Evolutionary conservation across 2,329 filamentous ascomycete genomes (phyloP).

Genomic region (Chaetothyriales sp.): DNA sequence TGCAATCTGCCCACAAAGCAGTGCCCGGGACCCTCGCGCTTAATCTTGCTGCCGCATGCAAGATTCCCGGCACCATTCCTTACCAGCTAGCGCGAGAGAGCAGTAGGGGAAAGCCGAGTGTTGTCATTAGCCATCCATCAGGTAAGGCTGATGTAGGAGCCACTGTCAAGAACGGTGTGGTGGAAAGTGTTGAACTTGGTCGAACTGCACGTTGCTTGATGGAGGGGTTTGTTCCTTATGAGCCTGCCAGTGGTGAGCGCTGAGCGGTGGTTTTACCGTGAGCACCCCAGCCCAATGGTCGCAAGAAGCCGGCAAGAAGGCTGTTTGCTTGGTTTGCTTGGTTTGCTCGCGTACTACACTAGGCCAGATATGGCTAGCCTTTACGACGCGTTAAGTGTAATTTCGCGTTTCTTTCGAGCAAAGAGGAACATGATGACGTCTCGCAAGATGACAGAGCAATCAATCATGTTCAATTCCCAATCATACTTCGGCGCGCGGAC

Average conservation of each 20-base stretch:
- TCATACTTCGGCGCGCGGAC: too few relatives aligned
- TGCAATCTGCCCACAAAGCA: slow-evolving; percentile 42
- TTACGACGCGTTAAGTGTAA: too few relatives aligned
- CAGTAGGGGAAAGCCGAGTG: slow-evolving; percentile 3
- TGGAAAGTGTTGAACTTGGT: slow-evolving; percentile 10
- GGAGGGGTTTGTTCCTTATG: slow-evolving; percentile 9
- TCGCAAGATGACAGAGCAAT: too few relatives aligned
- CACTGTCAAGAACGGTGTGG: slow-evolving; percentile 4
- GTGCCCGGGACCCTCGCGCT: slow-evolving; percentile 42
- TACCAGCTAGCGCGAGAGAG: slow-evolving; percentile 17
- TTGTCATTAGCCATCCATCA: slow-evolving; percentile 32
- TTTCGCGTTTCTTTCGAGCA: too few relatives aligned
- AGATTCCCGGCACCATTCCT: slow-evolving; percentile 29
- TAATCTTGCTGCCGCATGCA: slow-evolving; percentile 34
- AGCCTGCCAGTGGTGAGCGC: too few relatives aligned
- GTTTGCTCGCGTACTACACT: too few relatives aligned
- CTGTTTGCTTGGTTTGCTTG: too few relatives aligned
- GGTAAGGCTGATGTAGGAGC: slow-evolving; percentile 21
- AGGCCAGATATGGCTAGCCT: too few relatives aligned
- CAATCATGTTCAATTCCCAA: too few relatives aligned
- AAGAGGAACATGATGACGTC: too few relatives aligned
- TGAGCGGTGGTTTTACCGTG: background rate
- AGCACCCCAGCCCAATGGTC: too few relatives aligned
- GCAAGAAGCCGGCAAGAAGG: too few relatives aligned
- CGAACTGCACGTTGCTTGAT: slow-evolving; percentile 13